phyloP scores from a whole-genome alignment of 768 basidiomycete species.

The Hygrophoropsis aurantiaca region DNA sequence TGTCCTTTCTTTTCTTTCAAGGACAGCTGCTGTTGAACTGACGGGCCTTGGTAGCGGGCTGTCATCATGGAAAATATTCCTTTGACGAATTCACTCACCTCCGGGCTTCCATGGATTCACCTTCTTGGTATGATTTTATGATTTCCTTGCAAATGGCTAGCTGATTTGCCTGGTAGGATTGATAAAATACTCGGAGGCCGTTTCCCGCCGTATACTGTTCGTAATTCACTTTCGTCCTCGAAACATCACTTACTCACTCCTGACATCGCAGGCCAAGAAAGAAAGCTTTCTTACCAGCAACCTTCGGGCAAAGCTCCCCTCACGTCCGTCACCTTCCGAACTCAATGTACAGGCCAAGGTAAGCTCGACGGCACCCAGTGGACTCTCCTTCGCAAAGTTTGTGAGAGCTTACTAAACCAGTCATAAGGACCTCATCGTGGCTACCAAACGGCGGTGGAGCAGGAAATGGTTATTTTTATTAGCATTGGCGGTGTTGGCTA shows the following conservation, averaged over 20 bases:
- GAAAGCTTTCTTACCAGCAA: slow-evolving; percentile 15
- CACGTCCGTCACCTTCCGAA: slow-evolving; percentile 13
- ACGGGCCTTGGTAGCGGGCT: slow-evolving; percentile 47
- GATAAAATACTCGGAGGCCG: slow-evolving; percentile 25
- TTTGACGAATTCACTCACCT: slow-evolving; percentile 82
- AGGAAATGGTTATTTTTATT: no score
- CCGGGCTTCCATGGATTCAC: slow-evolving; percentile 52
- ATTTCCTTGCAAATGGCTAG: no score
- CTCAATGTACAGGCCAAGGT: no score
- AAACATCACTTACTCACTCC: no score
- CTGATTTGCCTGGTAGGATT: slow-evolving; percentile 17
- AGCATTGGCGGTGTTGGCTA: no score
- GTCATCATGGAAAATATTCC: slow-evolving; percentile 68
- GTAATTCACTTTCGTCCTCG: not conserved
- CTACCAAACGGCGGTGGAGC: no score
- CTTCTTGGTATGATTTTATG: slow-evolving; percentile 26
- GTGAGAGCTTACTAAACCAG: no score
- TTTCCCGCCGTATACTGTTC: slow-evolving; percentile 28
- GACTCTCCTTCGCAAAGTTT: no score
- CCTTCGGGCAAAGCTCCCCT: slow-evolving; percentile 17
- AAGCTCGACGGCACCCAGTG: no score
- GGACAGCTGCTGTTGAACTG: not conserved
- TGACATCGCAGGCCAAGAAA: slow-evolving; percentile 21
- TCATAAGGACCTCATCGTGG: no score
- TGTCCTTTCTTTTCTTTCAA: slow-evolving; percentile 25